These are phyloP conservation scores for Triadica sebifera DNA, from an alignment of 345 rosid species.

Conservation along the genomic window DNA sequence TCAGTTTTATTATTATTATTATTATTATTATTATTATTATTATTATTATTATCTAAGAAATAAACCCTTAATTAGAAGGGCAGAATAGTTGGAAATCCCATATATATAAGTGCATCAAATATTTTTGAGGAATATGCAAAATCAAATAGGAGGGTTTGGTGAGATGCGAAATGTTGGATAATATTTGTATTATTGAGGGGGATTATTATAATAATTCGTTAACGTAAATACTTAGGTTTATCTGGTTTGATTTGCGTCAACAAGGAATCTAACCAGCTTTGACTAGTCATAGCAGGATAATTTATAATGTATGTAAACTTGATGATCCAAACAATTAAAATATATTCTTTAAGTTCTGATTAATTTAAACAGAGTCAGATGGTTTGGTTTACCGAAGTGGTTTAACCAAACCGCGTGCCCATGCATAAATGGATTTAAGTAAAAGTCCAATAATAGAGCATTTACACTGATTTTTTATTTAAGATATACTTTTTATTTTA, in stretches of 20 bases:
- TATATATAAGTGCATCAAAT: background rate
- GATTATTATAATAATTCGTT: background rate
- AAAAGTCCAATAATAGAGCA: too few species aligned
- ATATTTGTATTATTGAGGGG: too few species aligned
- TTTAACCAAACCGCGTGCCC: background rate
- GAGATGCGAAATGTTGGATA: background rate
- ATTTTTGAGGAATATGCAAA: background rate
- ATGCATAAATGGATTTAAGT: background rate
- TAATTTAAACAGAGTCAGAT: background rate
- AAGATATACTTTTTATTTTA: too few species aligned
- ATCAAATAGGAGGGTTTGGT: background rate
- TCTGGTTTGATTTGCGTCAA: background rate
- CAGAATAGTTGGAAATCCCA: background rate
- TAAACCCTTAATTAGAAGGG: background rate
- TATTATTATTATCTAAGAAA: too few species aligned
- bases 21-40: too few species aligned
- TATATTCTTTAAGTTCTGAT: background rate
- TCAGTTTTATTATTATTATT: too few species aligned
- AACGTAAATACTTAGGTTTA: background rate
- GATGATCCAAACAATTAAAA: too few species aligned
- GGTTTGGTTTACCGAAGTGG: background rate
- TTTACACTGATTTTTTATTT: too few species aligned
- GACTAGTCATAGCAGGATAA: background rate
- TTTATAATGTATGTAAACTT: too few species aligned
- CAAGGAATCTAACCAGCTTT: conserved; percentile 8